Evolutionary conservation across 2,329 filamentous ascomycete genomes (phyloP).

Genomic region (Pestalotiopsis sp.): DNA sequence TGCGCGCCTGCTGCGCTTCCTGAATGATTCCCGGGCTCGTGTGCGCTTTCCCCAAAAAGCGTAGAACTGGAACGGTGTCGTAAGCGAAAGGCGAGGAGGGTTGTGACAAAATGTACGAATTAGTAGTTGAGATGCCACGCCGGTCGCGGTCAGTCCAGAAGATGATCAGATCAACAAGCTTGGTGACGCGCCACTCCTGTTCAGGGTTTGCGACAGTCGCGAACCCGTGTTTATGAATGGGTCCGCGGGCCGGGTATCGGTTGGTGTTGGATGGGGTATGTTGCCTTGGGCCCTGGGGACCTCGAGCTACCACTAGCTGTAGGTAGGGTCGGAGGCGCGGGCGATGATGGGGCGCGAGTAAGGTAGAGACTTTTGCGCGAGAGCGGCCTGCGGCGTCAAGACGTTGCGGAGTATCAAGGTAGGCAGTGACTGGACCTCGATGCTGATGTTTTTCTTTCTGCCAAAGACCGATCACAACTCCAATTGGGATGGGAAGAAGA

Average conservation of each 20-base stretch:
- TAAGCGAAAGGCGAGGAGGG: background rate
- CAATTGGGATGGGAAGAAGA: background rate
- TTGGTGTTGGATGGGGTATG: background rate
- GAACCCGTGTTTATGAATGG: constrained; percentile 8
- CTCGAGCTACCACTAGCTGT: background rate
- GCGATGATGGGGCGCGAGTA: too few relatives aligned
- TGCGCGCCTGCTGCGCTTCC: background rate
- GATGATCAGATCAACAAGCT: background rate
- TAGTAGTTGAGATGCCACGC: background rate
- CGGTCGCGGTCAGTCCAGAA: background rate
- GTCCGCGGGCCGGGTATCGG: background rate
- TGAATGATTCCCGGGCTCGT: background rate
- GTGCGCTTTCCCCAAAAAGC: background rate
- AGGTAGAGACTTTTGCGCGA: too few relatives aligned
- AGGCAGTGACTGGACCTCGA: background rate
- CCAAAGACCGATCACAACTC: background rate
- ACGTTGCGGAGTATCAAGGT: background rate
- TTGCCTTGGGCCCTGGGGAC: background rate
- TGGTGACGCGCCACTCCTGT: background rate
- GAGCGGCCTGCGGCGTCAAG: too few relatives aligned
- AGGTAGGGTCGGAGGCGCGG: background rate
- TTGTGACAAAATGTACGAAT: background rate
- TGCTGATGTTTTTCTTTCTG: background rate
- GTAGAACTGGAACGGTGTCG: background rate
- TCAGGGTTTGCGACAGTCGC: constrained; percentile 12